Conservation (phyloP, 1,284 basidiomycete genomes). For the Athelia sp. region DNA sequence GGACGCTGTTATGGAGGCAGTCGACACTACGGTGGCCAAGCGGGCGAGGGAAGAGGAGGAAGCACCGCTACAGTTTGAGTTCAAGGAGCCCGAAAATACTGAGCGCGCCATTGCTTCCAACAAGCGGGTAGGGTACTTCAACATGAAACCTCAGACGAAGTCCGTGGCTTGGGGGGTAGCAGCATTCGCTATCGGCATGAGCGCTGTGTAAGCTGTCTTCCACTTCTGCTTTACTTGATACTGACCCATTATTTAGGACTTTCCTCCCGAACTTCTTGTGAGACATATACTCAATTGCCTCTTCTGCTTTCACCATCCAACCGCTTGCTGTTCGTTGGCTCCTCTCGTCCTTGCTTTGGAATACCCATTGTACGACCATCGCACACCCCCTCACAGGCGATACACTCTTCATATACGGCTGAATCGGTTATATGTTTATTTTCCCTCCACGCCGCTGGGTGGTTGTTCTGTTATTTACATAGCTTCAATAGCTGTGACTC, state of each 20-base stretch:
- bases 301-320: not conserved
- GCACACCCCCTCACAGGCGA: not conserved
- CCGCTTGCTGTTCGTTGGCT: not conserved
- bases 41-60: slow-evolving; percentile 57
- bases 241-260: slow-evolving; percentile 19
- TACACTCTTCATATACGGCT: not conserved
- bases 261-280: slow-evolving; percentile 32
- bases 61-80: slow-evolving; percentile 47
- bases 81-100: slow-evolving; percentile 56
- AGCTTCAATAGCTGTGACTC: not conserved
- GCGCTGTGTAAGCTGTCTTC: slow-evolving; percentile 52
- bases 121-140: slow-evolving; percentile 37
- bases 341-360: not conserved
- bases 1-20: slow-evolving; percentile 22
- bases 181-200: slow-evolving; percentile 67
- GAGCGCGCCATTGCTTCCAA: slow-evolving; percentile 64
- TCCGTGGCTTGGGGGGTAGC: slow-evolving; percentile 71
- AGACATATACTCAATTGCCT: not conserved
- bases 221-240: slow-evolving; percentile 3
- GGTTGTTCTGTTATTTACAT: slow-evolving; percentile 1
- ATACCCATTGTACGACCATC: not conserved
- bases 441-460: not conserved
- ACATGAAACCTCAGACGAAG: slow-evolving; percentile 58
- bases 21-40: slow-evolving; percentile 27
- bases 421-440: slow-evolving; percentile 1